Evolutionary conservation across 208 protist species (phyloP), one percentile per base, ranked within the genome.

Genomic region (Phytomonas sp.): DNA sequence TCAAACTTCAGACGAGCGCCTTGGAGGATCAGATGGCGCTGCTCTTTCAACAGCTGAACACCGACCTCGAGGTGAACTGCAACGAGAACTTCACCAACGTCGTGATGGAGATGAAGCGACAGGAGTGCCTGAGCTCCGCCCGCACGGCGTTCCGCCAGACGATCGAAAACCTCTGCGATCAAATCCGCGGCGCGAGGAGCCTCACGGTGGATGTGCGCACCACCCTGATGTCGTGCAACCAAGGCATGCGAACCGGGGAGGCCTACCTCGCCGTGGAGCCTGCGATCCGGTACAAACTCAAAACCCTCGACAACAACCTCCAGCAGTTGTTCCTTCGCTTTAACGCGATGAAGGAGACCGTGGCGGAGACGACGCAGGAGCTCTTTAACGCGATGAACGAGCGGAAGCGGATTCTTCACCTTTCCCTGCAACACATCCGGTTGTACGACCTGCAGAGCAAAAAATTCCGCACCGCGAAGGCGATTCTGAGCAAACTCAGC

Each of bases 11-110:
- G 37, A 93, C 83, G 29, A 92, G 59, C 28, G 89, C 82, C 17
- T 67, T 96, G 26, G 86, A 97, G 75, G 93, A 97, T 69, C 91
- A 97, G 66, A 97, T 97, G 93, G 89, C 89, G 62, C 68, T 95
- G 60, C 85, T 97, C 1, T 96, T 97, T 62, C 85, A 92, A 13
- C 91, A 95, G 59, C 70, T 97, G 8, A 94, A 94, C 73, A 76
- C 80, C 2, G 91, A 95, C 20, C 70, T 96, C 2, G 78, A 94
- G 67, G 73, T 68, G 26, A 81, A 89, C 70, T 93, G 85, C 78
- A 91, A 86, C 53, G 81, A 91, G 1, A 83, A 82, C 26, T 90
- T 88, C 67, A 81, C 90, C 31, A 83, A 85, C 73, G 85, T 91
- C 20, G 82, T 77, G 2, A 67, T 71, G 9, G 90, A 97, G 67